Evolutionary conservation across 108 stramenopile species (phyloP), one percentile per base, ranked within the genome.

Genomic region (Asterionellopsis glacialis): DNA sequence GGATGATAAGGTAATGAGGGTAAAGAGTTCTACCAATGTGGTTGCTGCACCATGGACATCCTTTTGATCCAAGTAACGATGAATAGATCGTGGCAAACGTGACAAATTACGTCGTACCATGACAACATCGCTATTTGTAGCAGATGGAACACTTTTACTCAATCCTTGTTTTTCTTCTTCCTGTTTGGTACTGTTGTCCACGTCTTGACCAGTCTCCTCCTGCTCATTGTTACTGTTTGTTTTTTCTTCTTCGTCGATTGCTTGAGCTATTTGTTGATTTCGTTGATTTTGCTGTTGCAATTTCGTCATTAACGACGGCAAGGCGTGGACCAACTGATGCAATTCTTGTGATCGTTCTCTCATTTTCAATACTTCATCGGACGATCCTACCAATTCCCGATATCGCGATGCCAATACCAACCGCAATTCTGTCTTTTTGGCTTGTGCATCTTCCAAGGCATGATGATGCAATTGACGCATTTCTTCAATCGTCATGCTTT

Each of bases 281-380:
- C 11, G 45, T 16, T 47, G 45, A 6, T 54, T 4, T 23, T 57
- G 22, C 56, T 57, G 33, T 21, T 48, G 47, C 21, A 93, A 74
- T 45, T 74, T 82, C 7, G 75, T 75, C 63, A 89, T 75, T 45
- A 93, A 58, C 21, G 41, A 68, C 9, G 85, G 88, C 56, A 93
- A 51, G 15, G 70, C 81, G 16, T 61, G 59, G 28, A 93, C 86
- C 43, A 90, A 57, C 1, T 75, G 75, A 63, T 88, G 63, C 25
- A 94, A 72, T 63, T 88, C 85, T 69, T 87, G 79, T 0, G 88
- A 69, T 12, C 85, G 69, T 52, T 87, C 84, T 38, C 74, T 61
- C 92, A 94, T 94, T 58, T 76, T 71, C n/a, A 82, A 62, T 27
- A 94, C 92, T 62, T 94, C 89, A 57, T 94, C 92, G 26, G 68